These are phyloP conservation scores for Lachancea meyersii DNA, from an alignment of 805 yeast species.

Conservation along the genomic window DNA sequence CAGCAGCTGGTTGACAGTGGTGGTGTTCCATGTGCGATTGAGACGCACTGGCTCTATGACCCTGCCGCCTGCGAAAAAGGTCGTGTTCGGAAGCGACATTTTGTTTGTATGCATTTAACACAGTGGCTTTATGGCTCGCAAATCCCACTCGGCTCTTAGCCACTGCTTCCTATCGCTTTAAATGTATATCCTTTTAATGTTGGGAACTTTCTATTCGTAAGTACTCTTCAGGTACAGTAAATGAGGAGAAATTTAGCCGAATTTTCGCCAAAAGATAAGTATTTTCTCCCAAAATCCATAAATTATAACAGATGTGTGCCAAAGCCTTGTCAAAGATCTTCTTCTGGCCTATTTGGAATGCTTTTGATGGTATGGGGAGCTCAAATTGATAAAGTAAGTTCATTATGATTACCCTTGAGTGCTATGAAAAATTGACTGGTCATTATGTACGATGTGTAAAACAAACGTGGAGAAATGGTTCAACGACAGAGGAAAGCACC, in stretches of 20 bases:
- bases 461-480: no score
- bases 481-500: no score
- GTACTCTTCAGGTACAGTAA: not conserved
- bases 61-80: slow-evolving; percentile 3
- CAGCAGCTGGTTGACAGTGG: slow-evolving; percentile 28
- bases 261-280: not conserved
- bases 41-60: slow-evolving; percentile 6
- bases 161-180: not conserved
- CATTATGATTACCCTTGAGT: not conserved
- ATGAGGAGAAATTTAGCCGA: not conserved
- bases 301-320: not conserved
- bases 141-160: not conserved
- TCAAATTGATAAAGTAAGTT: not conserved
- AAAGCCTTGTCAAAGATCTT: not conserved
- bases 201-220: not conserved
- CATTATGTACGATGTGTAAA: not conserved
- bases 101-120: not conserved
- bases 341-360: not conserved
- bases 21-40: slow-evolving; percentile 20
- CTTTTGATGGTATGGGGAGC: not conserved
- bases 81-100: slow-evolving; percentile 2
- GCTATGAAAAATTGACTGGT: not conserved
- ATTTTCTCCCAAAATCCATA: not conserved
- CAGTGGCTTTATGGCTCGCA: not conserved
- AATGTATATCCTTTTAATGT: not conserved